A percentile compares a stretch with the other conserved stretches of the same genome.
Evolutionary conservation across 257 asterid genomes (phyloP).

Genomic region (Penstemon eatonii): DNA sequence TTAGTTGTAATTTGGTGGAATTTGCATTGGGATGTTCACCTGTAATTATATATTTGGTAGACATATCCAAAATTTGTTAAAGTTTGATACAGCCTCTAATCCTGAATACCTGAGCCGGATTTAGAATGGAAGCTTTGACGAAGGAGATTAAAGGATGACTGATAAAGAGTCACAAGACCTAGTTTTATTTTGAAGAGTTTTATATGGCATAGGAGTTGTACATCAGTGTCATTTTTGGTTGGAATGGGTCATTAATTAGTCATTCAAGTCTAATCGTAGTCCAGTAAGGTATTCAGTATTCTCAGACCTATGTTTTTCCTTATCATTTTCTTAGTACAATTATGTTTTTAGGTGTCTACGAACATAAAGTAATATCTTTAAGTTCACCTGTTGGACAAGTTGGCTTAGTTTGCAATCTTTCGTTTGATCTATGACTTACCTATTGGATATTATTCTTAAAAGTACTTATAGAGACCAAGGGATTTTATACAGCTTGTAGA

Average conservation of each 20-base stretch:
- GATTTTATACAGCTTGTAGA: not conserved
- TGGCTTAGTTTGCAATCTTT: not conserved
- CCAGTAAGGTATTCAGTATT: not conserved
- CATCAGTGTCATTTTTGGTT: no score
- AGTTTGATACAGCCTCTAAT: not conserved
- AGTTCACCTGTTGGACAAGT: not conserved
- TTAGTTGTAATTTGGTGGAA: constrained; percentile 4
- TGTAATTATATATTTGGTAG: not conserved
- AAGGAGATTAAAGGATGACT: not conserved
- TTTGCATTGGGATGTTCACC: not conserved
- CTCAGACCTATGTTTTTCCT: not conserved
- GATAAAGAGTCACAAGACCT: not conserved
- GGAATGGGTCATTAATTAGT: not conserved
- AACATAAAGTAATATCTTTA: not conserved
- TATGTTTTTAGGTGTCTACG: not conserved
- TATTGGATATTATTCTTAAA: not conserved
- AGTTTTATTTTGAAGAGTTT: no score
- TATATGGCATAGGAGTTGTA: no score
- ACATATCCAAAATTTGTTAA: not conserved
- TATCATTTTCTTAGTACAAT: no score
- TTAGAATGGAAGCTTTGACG: not conserved
- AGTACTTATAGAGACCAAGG: not conserved
- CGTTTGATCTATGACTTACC: not conserved
- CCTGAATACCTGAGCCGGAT: not conserved
- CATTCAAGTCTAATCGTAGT: not conserved